phyloP scores from a whole-genome alignment of 2,329 filamentous ascomycete genomes.

The Fusarium tjaetaba region DNA sequence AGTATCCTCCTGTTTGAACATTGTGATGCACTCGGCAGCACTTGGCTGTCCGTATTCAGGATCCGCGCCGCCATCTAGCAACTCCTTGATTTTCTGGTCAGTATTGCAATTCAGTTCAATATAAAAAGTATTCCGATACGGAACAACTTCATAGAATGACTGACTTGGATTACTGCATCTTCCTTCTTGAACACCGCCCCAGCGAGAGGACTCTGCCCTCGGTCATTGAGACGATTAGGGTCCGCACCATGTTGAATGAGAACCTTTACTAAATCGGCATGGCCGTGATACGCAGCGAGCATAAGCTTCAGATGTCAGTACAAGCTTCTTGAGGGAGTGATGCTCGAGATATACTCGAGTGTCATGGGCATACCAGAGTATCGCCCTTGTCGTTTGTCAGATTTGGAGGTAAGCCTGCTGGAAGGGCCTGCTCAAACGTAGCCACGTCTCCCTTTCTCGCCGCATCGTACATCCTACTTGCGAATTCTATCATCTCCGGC shows the following conservation, averaged over 20 bases:
- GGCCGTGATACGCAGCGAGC: slow-evolving; percentile 77
- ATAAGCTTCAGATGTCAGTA: slow-evolving; percentile 62
- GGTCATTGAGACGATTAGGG: slow-evolving; percentile 73
- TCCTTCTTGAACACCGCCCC: slow-evolving; percentile 80
- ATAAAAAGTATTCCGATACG: background rate
- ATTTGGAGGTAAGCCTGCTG: slow-evolving; percentile 73
- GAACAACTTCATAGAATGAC: background rate
- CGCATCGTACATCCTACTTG: slow-evolving; percentile 72
- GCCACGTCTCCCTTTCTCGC: slow-evolving; percentile 68
- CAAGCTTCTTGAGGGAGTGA: background rate
- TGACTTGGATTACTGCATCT: slow-evolving; percentile 68
- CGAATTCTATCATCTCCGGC: slow-evolving; percentile 73
- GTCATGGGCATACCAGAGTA: slow-evolving; percentile 63
- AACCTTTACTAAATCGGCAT: slow-evolving; percentile 67
- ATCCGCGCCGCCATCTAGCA: slow-evolving; percentile 64
- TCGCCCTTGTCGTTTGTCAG: slow-evolving; percentile 79
- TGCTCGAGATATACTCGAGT: background rate
- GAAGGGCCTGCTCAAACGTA: slow-evolving; percentile 70
- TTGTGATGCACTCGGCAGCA: slow-evolving; percentile 58
- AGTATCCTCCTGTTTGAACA: slow-evolving; percentile 63
- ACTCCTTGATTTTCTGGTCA: slow-evolving; percentile 45
- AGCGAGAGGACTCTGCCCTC: slow-evolving; percentile 74
- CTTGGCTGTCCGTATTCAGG: slow-evolving; percentile 62
- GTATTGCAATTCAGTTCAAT: no score
- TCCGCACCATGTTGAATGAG: slow-evolving; percentile 72